A percentile compares a stretch with the other conserved stretches of the same genome.
phyloP scores from a whole-genome alignment of 768 basidiomycete species.

The Daedalea quercina region DNA sequence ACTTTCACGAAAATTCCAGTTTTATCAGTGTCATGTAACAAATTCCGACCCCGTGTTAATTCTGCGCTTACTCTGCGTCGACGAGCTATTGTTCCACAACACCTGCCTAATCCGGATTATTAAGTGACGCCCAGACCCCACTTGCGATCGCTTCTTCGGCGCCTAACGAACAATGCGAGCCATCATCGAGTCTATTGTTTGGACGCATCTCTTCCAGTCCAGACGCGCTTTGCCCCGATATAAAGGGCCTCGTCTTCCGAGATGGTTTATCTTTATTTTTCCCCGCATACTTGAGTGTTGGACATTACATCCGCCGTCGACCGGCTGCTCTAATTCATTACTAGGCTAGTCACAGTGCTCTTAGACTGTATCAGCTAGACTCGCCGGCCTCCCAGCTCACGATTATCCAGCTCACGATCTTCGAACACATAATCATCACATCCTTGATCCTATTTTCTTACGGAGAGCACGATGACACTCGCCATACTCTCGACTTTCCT shows the following conservation, averaged over 20 bases:
- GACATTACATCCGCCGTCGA: not conserved
- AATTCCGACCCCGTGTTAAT: no score
- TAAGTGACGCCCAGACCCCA: not conserved
- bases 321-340: not conserved
- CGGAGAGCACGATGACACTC: constrained; percentile 9
- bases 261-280: no score
- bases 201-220: not conserved
- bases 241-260: not conserved
- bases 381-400: no score
- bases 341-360: not conserved
- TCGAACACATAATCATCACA: no score
- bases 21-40: no score
- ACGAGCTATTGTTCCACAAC: not conserved
- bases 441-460: not conserved
- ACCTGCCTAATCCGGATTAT: not conserved
- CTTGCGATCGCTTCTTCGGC: not conserved
- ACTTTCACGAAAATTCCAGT: no score
- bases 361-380: no score
- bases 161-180: not conserved
- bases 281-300: no score
- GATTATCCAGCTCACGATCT: no score
- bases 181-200: not conserved
- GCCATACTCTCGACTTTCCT: constrained; percentile 13
- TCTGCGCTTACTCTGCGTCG: no score
- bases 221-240: not conserved